Conservation (phyloP, 345 rosid genomes). For the Hibiscus mutabilis region DNA sequence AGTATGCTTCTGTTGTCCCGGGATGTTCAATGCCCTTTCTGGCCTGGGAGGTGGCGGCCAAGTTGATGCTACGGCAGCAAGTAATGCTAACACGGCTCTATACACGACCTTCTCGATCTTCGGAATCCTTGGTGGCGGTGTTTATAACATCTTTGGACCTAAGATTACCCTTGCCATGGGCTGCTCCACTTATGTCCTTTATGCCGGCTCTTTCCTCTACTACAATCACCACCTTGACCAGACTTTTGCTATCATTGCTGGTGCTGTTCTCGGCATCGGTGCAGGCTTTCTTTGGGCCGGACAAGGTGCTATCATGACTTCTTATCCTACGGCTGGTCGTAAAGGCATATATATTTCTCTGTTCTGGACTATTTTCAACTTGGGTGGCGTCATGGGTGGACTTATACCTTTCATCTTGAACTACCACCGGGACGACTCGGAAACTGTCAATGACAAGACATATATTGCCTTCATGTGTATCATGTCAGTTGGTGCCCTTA, state of each 20-base stretch:
- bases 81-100: constrained; percentile 68
- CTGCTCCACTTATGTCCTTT: constrained; percentile 54
- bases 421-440: constrained; percentile 27
- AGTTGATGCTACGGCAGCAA: constrained; percentile 40
- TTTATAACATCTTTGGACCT: constrained; percentile 64
- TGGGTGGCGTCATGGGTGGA: constrained; percentile 68
- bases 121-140: constrained; percentile 57
- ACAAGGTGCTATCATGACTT: constrained; percentile 66
- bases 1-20: constrained; percentile 71
- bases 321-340: constrained; percentile 47
- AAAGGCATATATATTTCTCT: constrained; percentile 56
- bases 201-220: constrained; percentile 57
- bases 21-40: constrained; percentile 63
- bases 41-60: constrained; percentile 78
- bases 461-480: constrained; percentile 59
- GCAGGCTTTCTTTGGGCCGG: constrained; percentile 71
- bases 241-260: constrained; percentile 44
- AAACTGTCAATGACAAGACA: constrained; percentile 47
- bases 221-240: constrained; percentile 49
- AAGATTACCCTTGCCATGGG: constrained; percentile 42
- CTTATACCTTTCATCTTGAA: constrained; percentile 53
- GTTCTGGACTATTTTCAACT: constrained; percentile 58
- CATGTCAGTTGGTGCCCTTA: constrained; percentile 39
- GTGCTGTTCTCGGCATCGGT: constrained; percentile 48
- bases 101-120: constrained; percentile 55